phyloP scores from a whole-genome alignment of 345 rosid species.

The Brassica nigra region DNA sequence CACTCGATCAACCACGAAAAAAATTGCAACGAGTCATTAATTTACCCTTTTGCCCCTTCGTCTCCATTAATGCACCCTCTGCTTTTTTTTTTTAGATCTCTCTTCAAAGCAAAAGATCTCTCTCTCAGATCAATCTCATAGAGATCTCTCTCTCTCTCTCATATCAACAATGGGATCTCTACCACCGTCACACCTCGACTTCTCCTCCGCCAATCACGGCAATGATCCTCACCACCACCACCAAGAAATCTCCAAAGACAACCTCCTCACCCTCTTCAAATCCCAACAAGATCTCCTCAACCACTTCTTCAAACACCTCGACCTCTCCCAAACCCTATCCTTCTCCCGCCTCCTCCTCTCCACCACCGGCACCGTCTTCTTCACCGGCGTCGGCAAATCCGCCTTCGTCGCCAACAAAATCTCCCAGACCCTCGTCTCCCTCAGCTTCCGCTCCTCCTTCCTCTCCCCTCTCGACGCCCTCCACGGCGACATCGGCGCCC shows the following conservation, averaged over 20 bases:
- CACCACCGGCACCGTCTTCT: constrained; percentile 66
- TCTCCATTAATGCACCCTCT: constrained; percentile 28
- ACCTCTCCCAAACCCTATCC: constrained; percentile 64
- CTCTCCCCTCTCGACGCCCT: constrained; percentile 91
- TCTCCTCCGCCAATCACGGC: background rate
- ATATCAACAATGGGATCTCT: constrained; percentile 15
- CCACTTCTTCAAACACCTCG: constrained; percentile 83
- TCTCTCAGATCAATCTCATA: background rate
- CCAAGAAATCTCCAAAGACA: constrained; percentile 49
- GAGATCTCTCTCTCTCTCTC: background rate
- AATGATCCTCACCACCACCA: background rate
- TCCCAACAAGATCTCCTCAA: constrained; percentile 91
- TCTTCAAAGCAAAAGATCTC: background rate
- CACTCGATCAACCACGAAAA: background rate
- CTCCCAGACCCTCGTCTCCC: constrained; percentile 85
- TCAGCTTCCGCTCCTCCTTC: constrained; percentile 72
- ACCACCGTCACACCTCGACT: background rate
- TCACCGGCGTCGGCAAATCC: constrained; percentile 95
- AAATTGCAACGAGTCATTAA: background rate
- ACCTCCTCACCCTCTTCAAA: constrained; percentile 76
- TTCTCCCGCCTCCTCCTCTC: constrained; percentile 75
- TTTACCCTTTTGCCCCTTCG: constrained; percentile 3
- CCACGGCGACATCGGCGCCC: constrained; percentile 88
- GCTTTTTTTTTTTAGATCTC: background rate
- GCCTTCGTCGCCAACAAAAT: constrained; percentile 94